phyloP scores from a whole-genome alignment of 2,329 filamentous ascomycete species.

The Xylariales sp. region DNA sequence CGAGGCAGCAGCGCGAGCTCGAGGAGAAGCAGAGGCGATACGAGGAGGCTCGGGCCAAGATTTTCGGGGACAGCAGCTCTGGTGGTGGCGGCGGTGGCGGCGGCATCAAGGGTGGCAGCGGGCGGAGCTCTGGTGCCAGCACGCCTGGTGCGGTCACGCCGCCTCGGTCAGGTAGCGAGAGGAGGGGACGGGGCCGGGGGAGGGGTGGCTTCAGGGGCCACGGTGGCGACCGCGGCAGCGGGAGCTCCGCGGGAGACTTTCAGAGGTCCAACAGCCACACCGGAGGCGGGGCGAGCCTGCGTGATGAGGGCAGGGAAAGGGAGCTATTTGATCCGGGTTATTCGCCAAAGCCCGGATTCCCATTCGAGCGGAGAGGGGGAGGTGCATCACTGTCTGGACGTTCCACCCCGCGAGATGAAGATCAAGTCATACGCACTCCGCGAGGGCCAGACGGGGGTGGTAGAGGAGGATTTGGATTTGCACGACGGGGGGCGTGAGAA shows the following conservation, averaged over 20 bases:
- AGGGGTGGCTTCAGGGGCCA: constrained; percentile 38
- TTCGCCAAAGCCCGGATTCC: constrained; percentile 56
- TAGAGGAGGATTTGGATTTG: constrained; percentile 74
- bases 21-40: constrained; percentile 91
- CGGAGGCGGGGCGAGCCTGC: constrained; percentile 28
- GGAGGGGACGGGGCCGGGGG: constrained; percentile 44
- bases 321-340: constrained; percentile 76
- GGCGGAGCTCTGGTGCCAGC: constrained; percentile 46
- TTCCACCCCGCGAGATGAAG: constrained; percentile 50
- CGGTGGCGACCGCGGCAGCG: constrained; percentile 25
- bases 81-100: constrained; percentile 27
- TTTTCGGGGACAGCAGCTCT: constrained; percentile 58
- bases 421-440: constrained; percentile 69
- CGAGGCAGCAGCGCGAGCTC: constrained; percentile 71
- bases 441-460: constrained; percentile 74
- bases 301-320: constrained; percentile 21
- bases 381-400: constrained; percentile 32
- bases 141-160: constrained; percentile 61
- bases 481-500: constrained; percentile 54
- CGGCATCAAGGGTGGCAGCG: constrained; percentile 1
- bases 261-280: constrained; percentile 25
- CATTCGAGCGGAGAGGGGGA: constrained; percentile 35
- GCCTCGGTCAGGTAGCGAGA: constrained; percentile 43
- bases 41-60: constrained; percentile 80
- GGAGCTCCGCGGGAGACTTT: constrained; percentile 15